These are phyloP conservation scores for Torulaspora indica DNA, from an alignment of 805 yeast genomes.

Conservation along the genomic window DNA sequence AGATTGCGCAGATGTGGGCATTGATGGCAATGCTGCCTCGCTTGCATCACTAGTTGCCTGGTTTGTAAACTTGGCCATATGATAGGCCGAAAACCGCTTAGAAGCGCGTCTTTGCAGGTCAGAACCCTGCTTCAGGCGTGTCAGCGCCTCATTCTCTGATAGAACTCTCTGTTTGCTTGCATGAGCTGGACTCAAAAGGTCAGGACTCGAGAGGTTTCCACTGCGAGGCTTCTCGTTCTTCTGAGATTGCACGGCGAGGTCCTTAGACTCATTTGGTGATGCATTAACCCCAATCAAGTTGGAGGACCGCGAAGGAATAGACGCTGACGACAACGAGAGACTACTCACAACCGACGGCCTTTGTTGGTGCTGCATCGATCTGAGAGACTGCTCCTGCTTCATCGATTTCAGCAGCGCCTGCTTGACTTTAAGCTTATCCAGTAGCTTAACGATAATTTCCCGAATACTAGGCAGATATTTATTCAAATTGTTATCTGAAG, in stretches of 20 bases:
- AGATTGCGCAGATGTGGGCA: slow-evolving; percentile 6
- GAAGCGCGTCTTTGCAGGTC: slow-evolving; percentile 89
- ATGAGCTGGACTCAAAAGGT: neutral
- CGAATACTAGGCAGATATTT: slow-evolving; percentile 77
- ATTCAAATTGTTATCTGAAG: slow-evolving; percentile 78
- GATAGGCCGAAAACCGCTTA: slow-evolving; percentile 89
- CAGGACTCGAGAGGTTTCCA: neutral
- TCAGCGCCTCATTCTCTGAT: slow-evolving; percentile 53
- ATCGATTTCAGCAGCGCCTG: slow-evolving; percentile 46
- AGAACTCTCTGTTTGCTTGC: slow-evolving; percentile 9
- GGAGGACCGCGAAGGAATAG: slow-evolving; percentile 12
- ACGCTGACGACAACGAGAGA: slow-evolving; percentile 10
- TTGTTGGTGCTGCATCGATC: slow-evolving; percentile 15
- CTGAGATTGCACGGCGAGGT: neutral
- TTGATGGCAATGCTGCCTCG: slow-evolving; percentile 22
- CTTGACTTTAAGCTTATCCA: slow-evolving; percentile 75
- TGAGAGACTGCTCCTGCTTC: slow-evolving; percentile 19
- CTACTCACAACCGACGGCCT: slow-evolving; percentile 16
- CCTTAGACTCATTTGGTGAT: slow-evolving; percentile 1
- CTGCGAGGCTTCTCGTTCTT: neutral
- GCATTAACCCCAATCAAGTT: slow-evolving; percentile 3
- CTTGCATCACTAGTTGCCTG: slow-evolving; percentile 34
- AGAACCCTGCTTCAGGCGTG: slow-evolving; percentile 75
- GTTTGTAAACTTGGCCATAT: slow-evolving; percentile 68
- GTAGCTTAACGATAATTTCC: slow-evolving; percentile 73